phyloP scores from a whole-genome alignment of 1,284 basidiomycete species.

The Pulveroboletus sp. region DNA sequence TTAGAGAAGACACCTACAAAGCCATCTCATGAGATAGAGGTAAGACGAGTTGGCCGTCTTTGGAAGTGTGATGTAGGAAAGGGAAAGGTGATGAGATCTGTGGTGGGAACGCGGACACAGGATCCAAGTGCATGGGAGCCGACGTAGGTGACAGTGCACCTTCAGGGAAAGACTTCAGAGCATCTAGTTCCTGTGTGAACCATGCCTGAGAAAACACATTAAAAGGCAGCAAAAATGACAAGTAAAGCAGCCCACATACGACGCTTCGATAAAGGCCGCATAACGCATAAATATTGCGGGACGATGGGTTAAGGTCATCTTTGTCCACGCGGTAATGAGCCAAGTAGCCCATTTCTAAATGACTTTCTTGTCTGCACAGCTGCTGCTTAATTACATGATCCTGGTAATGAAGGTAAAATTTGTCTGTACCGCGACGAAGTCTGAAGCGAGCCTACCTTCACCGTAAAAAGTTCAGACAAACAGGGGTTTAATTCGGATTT shows the following conservation, averaged over 20 bases:
- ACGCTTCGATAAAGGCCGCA: constrained; percentile 86
- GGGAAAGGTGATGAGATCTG: constrained; percentile 47
- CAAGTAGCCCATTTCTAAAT: constrained; percentile 71
- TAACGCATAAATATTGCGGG: constrained; percentile 75
- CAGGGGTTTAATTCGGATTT: constrained; percentile 75
- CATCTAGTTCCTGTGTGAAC: constrained; percentile 72
- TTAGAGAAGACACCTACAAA: constrained; percentile 54
- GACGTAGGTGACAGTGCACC: constrained; percentile 54
- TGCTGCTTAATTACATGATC: constrained; percentile 50
- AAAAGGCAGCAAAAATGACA: constrained; percentile 1
- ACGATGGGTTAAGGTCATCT: constrained; percentile 75
- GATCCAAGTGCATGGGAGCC: constrained; percentile 47
- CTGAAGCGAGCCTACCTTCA: constrained; percentile 37
- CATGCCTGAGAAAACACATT: constrained; percentile 60
- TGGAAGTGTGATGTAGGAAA: constrained; percentile 32
- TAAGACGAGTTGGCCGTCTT: constrained; percentile 56
- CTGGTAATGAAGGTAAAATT: constrained; percentile 29
- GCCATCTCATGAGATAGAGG: constrained; percentile 87
- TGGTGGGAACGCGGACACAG: constrained; percentile 50
- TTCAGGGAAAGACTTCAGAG: constrained; percentile 64
- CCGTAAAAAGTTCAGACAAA: constrained; percentile 61
- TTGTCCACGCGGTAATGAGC: constrained; percentile 53
- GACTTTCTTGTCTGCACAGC: constrained; percentile 73
- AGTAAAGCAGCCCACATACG: constrained; percentile 49
- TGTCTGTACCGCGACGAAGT: constrained; percentile 6